Percentiles rank a stretch among this genome's conserved stretches.
Evolutionary conservation across 176 grass and related monocot genomes (phyloP).

Genomic region (Avena sativa): DNA sequence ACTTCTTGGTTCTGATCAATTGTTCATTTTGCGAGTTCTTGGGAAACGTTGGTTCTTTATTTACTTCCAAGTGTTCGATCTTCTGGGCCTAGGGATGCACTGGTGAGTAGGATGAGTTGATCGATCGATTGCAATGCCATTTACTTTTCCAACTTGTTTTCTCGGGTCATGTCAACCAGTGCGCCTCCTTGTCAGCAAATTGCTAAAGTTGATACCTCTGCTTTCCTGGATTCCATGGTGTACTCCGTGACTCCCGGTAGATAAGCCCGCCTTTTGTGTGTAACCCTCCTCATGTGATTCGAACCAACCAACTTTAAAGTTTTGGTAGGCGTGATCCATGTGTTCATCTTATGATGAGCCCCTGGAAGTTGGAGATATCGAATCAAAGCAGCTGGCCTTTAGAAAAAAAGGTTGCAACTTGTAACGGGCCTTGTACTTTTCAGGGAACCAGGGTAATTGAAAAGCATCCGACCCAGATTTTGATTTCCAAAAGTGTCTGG

Average conservation of each 20-base stretch:
- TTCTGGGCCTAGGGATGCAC: not conserved
- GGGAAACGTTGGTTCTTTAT: not conserved
- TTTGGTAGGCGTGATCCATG: constrained; percentile 58
- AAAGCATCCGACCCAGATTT: constrained; percentile 14
- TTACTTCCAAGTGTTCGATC: not conserved
- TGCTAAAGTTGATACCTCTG: constrained; percentile 54
- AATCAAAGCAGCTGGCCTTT: constrained; percentile 43
- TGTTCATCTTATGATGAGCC: constrained; percentile 58
- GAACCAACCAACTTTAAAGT: constrained; percentile 66
- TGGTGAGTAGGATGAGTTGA: constrained; percentile 23
- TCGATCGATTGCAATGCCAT: constrained; percentile 45
- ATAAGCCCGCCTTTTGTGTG: constrained; percentile 57
- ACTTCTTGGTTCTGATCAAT: not conserved
- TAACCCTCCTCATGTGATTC: constrained; percentile 76
- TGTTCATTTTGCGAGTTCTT: not conserved
- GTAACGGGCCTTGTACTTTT: constrained; percentile 39
- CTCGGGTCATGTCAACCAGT: constrained; percentile 42
- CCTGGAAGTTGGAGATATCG: constrained; percentile 47
- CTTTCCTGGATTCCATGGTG: constrained; percentile 55
- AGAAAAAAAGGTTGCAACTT: constrained; percentile 40
- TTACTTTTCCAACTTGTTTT: constrained; percentile 46
- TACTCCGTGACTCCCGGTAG: constrained; percentile 65
- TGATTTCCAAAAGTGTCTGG: not conserved
- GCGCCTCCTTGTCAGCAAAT: constrained; percentile 62
- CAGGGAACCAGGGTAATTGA: constrained; percentile 28